phyloP scores from a whole-genome alignment of 148 eudicot genomes.

The Chenopodium berlandieri region DNA sequence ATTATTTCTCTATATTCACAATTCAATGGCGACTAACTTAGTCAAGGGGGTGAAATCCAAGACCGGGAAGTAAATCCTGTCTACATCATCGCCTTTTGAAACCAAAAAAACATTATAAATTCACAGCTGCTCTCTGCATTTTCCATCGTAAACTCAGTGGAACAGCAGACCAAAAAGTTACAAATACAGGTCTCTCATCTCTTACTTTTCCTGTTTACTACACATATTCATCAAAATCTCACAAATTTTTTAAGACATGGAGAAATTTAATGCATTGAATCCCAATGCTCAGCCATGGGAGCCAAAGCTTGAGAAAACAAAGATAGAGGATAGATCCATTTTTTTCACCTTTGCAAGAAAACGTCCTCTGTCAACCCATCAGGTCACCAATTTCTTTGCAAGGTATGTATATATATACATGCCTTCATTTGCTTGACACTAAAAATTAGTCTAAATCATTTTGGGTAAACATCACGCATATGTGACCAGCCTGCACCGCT shows the following conservation, averaged over 20 bases:
- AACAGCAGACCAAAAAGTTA: not conserved
- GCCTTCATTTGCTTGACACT: not conserved
- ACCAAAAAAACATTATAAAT: conserved; percentile 1
- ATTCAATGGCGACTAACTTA: too few relatives aligned
- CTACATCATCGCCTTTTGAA: too few relatives aligned
- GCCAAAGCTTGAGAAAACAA: conserved; percentile 3
- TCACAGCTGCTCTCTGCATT: not conserved
- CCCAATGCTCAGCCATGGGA: conserved; percentile 25
- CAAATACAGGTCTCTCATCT: not conserved
- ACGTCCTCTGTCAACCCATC: not conserved
- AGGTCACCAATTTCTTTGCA: conserved; percentile 4
- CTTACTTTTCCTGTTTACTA: not conserved
- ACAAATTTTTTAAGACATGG: not conserved
- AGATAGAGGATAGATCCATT: conserved; percentile 10
- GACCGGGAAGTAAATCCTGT: too few relatives aligned
- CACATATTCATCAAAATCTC: not conserved
- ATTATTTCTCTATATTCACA: too few relatives aligned
- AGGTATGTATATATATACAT: conserved; percentile 6
- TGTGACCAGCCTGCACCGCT: not conserved
- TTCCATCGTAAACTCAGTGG: not conserved
- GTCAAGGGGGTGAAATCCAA: too few relatives aligned
- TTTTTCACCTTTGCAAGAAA: conserved; percentile 17
- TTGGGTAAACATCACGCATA: not conserved
- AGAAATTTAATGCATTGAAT: conserved; percentile 9
- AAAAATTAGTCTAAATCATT: not conserved